phyloP scores from a whole-genome alignment of 2,329 filamentous ascomycete species.

The Dothideomycetes sp. region DNA sequence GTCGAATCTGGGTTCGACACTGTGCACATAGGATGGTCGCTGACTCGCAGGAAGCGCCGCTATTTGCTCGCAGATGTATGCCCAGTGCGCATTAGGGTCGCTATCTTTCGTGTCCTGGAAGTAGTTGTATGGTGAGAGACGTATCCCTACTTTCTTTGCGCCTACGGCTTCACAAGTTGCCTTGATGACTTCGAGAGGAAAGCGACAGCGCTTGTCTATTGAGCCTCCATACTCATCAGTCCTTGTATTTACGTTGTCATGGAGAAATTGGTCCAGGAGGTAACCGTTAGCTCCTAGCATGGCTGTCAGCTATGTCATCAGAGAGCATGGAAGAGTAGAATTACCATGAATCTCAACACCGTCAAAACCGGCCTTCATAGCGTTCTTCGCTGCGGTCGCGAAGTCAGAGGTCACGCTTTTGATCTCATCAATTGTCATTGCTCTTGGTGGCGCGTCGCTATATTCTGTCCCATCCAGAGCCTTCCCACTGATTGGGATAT shows the following conservation, averaged over 20 bases:
- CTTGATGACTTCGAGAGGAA: constrained; percentile 40
- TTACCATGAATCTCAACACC: constrained; percentile 39
- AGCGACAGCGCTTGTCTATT: constrained; percentile 35
- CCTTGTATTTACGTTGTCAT: constrained; percentile 41
- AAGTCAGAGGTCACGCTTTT: constrained; percentile 18
- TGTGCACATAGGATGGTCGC: constrained; percentile 47
- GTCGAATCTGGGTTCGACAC: constrained; percentile 46
- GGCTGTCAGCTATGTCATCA: background rate
- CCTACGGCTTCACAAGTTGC: constrained; percentile 38
- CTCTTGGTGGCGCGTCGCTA: constrained; percentile 22
- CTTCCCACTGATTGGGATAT: constrained; percentile 19
- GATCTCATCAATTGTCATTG: constrained; percentile 27
- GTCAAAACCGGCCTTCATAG: constrained; percentile 38
- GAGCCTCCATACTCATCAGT: constrained; percentile 34
- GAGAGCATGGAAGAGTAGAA: background rate
- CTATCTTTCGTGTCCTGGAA: constrained; percentile 52
- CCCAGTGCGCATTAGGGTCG: constrained; percentile 51
- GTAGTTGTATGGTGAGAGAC: constrained; percentile 46
- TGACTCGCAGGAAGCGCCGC: constrained; percentile 28
- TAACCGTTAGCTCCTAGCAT: constrained; percentile 30
- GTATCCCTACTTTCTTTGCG: constrained; percentile 37
- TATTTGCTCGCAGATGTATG: constrained; percentile 38
- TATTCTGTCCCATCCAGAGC: constrained; percentile 19
- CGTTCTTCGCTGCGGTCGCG: constrained; percentile 12
- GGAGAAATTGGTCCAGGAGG: constrained; percentile 54